Base-by-base conservation (phyloP, 306 rosid genomes). In the Fragaria iinumae region DNA sequence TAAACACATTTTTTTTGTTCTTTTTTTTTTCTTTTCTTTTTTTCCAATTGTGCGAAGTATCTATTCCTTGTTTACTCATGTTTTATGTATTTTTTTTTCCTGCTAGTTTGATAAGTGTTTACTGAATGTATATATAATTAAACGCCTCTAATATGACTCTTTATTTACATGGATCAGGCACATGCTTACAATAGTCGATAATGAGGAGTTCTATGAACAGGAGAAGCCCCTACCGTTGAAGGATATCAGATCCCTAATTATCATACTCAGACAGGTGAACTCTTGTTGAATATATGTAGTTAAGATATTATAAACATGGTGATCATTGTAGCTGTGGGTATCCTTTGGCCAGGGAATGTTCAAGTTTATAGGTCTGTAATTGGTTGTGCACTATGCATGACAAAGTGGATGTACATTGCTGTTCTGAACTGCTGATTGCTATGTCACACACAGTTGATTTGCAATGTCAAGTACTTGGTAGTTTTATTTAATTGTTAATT, bases 121-220 rank as follows among this genome's bases (percentile, higher is more conserved):
- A 55, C 76, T 76, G 85, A 76, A 80, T 73, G 36, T 70, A 81
- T 77, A 71, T 79, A 68, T 71, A 74, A 78, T 60, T 82, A 16
- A 20, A 72, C 59, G 45, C 72, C 75, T 59, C 23, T 21, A 12
- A 18, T 67, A 66, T 32, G 8, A 17, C 44, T 27, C 20, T 65
- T 21, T 41, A 64, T 8, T 68, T 73, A 75, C 82, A 69, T 84
- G 76, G 69, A 74, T 86, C 88, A 95, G 98, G 96, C 89, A 95
- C 72, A 92, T 95, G 98, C 94, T 95, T 60, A 92, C 80, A 80
- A 89, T 95, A 81, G 93, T 95, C 80, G 97, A 89, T 81, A 95
- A 95, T 77, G 98, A 95, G 85, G 96, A 95, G 83, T 95, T 87
- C 82, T 95, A 95, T 85, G 98, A 95, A 77, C 98, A 90, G 79